Evolutionary conservation across 2,329 filamentous ascomycete genomes (phyloP).

Genomic region (Stachybotrys elegans): DNA sequence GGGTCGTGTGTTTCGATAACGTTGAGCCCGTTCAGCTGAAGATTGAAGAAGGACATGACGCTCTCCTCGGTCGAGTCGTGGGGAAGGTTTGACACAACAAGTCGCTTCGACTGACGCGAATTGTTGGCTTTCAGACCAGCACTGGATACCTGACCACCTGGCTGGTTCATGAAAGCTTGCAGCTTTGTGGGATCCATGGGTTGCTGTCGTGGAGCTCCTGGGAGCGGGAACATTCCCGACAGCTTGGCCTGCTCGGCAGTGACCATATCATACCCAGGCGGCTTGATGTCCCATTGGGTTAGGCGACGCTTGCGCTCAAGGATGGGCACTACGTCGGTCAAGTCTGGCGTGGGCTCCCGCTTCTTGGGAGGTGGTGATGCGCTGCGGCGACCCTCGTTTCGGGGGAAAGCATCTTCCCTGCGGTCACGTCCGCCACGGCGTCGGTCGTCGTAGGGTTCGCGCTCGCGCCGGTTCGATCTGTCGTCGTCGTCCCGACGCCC

Average conservation of each 20-base stretch:
- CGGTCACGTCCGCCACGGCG: conserved; percentile 44
- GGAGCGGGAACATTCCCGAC: conserved; percentile 97
- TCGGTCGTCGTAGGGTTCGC: conserved; percentile 49
- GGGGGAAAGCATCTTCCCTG: conserved; percentile 31
- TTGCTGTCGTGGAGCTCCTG: conserved; percentile 89
- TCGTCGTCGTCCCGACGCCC: conserved; percentile 62
- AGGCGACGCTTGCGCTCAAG: conserved; percentile 83
- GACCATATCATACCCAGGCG: conserved; percentile 95
- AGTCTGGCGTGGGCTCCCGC: conserved; percentile 90
- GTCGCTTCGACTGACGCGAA: conserved; percentile 87
- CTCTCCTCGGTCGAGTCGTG: conserved; percentile 67
- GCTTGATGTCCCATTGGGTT: conserved; percentile 99
- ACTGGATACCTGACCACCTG: conserved; percentile 64
- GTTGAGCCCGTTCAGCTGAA: conserved; percentile 95
- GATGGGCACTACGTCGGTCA: conserved; percentile 80
- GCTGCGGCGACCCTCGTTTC: conserved; percentile 61
- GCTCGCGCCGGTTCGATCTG: conserved; percentile 49
- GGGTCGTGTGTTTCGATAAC: conserved; percentile 80
- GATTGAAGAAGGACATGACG: conserved; percentile 83
- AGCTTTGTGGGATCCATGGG: conserved; percentile 92
- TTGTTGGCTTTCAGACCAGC: conserved; percentile 88
- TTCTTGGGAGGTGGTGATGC: conserved; percentile 80
- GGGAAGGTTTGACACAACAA: conserved; percentile 83
- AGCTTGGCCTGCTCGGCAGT: conserved; percentile 98
- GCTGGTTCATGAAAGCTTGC: conserved; percentile 92